A percentile compares a stretch with the other conserved stretches of the same genome.
Evolutionary conservation across 2,329 filamentous ascomycete species (phyloP).

Genomic region (Xylariaceae sp.): DNA sequence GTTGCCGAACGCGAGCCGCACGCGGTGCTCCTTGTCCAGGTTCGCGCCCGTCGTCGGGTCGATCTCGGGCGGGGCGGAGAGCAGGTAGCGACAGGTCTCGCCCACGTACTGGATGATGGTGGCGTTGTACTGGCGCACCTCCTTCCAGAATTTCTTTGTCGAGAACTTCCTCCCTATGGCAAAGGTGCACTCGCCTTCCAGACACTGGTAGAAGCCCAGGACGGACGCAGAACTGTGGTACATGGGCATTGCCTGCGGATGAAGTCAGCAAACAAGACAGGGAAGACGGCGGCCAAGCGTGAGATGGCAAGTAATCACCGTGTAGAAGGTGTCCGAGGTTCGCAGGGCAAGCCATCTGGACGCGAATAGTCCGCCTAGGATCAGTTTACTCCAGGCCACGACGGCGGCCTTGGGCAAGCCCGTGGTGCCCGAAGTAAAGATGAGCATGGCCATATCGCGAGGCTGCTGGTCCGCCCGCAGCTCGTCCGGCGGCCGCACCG

Average conservation of each 20-base stretch:
- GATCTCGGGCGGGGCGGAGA: conserved; percentile 55
- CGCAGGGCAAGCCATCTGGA: conserved; percentile 50
- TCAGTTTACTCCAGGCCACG: conserved; percentile 63
- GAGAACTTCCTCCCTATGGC: conserved; percentile 73
- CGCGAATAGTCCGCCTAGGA: conserved; percentile 45
- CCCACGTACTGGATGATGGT: conserved; percentile 83
- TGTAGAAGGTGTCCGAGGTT: conserved; percentile 64
- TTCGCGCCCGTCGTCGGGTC: conserved; percentile 58
- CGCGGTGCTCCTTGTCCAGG: conserved; percentile 63
- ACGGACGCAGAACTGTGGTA: conserved; percentile 77
- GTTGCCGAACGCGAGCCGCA: conserved; percentile 76
- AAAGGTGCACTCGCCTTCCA: conserved; percentile 57
- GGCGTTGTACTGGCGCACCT: conserved; percentile 61
- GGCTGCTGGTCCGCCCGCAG: conserved; percentile 41
- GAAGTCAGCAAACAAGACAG: neutral
- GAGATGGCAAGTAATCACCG: conserved; percentile 38
- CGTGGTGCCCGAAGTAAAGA: conserved; percentile 82
- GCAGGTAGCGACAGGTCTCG: conserved; percentile 76
- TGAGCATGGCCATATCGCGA: conserved; percentile 60
- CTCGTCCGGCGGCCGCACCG: conserved; percentile 51
- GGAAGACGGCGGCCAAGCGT: neutral
- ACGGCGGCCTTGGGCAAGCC: conserved; percentile 76
- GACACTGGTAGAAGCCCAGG: conserved; percentile 56
- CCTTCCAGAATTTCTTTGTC: conserved; percentile 67
- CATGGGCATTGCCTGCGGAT: conserved; percentile 67